Evolutionary conservation across 169 alveolate species (phyloP), one percentile per base, ranked within the genome.

Genomic region (Plasmodium gallinaceum): DNA sequence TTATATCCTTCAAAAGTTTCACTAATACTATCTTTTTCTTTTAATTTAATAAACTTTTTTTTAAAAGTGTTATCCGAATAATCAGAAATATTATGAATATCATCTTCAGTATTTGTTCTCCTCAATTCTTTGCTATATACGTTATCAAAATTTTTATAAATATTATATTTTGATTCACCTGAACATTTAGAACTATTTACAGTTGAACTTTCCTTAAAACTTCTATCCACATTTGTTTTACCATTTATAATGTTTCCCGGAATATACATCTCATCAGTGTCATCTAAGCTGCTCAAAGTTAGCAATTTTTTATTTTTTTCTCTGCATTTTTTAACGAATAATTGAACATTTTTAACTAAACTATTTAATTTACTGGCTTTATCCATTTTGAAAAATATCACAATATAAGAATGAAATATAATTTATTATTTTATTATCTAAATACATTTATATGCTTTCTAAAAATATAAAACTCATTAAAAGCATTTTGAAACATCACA

Each of bases 311-410:
- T 62, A 57, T 78, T 78, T 65, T 78, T 62, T 48, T 78, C 89
- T 22, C 80, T 78, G 39, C 89, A 78, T 78, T 64, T 78, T 32
- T 52, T 78, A 22, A 78, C 89, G 69, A 78, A 78, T 48, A 78
- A 78, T 70, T 78, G 68, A 39, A 78, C 89, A 43, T 65, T 78
- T 24, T 78, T 78, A 14, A 78, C 89, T 78, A 78, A 60, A 64
- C 24, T 45, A 42, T 39, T 78, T 78, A 78, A 70, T 43, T 78
- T 64, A 12, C 58, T 78, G 57, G 71, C 18, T 58, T 78, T 78
- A 46, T 68, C 69, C 89, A 78, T 78, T 48, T 68, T 22, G 14
- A 43, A 22, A 18, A 9, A 57, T 62, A 42, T 9, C 43, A n/a
- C 26, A 2, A 48, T 48, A 48, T 10, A 10, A 48, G 12, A 2